Evolutionary conservation across 495 filamentous ascomycete species (phyloP).

Genomic region (Podospora sp.): DNA sequence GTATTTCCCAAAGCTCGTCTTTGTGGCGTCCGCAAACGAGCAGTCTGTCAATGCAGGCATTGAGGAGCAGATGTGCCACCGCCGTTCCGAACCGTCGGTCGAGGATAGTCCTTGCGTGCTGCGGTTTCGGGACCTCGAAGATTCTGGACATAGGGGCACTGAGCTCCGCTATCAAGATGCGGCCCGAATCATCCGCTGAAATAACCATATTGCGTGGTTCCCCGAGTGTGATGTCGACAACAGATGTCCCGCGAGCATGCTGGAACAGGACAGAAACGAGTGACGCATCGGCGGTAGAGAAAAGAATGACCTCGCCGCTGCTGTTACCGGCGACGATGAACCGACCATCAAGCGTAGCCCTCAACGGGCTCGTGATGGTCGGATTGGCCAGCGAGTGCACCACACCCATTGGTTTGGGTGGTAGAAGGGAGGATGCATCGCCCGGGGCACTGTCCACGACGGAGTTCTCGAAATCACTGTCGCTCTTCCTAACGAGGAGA

Average conservation of each 20-base stretch:
- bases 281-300: slow-evolving; percentile 20
- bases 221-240: slow-evolving; percentile 9
- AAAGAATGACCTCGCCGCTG: slow-evolving; percentile 30
- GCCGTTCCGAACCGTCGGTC: background rate
- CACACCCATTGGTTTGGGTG: slow-evolving; percentile 9
- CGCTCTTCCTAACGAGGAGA: slow-evolving; percentile 25
- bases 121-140: background rate
- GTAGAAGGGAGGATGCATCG: background rate
- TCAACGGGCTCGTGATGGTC: slow-evolving; percentile 27
- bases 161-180: slow-evolving; percentile 17
- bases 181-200: slow-evolving; percentile 28
- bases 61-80: slow-evolving; percentile 18
- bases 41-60: slow-evolving; percentile 23
- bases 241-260: slow-evolving; percentile 19
- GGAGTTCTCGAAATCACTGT: slow-evolving; percentile 21
- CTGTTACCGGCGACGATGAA: slow-evolving; percentile 29
- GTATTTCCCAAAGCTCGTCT: slow-evolving; percentile 26
- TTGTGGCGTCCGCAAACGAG: slow-evolving; percentile 23
- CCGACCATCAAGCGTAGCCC: slow-evolving; percentile 14
- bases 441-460: slow-evolving; percentile 5
- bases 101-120: background rate
- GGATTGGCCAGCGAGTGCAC: slow-evolving; percentile 13
- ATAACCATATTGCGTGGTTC: slow-evolving; percentile 20
- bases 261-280: slow-evolving; percentile 20
- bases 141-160: background rate